phyloP scores from a whole-genome alignment of 768 basidiomycete species.

The Amanita fuliginea region DNA sequence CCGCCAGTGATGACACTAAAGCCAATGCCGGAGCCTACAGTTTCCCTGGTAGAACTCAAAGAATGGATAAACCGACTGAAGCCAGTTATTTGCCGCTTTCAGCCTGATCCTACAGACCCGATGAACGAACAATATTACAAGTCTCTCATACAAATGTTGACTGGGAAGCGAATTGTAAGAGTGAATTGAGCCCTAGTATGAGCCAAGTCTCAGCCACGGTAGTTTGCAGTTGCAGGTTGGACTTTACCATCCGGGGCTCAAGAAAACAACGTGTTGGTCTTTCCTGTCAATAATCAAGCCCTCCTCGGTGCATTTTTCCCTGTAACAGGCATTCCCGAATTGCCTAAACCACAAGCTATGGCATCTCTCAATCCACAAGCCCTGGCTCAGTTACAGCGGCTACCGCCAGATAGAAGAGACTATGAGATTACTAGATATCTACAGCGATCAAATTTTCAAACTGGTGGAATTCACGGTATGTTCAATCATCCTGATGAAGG shows the following conservation, averaged over 20 bases:
- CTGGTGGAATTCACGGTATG: neutral
- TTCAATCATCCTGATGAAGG: neutral
- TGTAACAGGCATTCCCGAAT: constrained; percentile 37
- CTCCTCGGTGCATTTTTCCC: constrained; percentile 43
- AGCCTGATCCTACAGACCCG: constrained; percentile 14
- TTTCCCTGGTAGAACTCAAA: constrained; percentile 27
- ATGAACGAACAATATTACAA: constrained; percentile 33
- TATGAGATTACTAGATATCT: constrained; percentile 6
- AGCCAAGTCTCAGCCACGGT: constrained; percentile 1
- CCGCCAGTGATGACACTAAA: constrained; percentile 31
- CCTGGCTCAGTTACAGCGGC: constrained; percentile 12
- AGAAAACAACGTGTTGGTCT: constrained; percentile 38
- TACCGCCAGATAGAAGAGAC: constrained; percentile 17
- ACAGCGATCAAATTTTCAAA: constrained; percentile 1
- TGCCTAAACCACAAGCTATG: constrained; percentile 22
- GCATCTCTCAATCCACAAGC: constrained; percentile 8
- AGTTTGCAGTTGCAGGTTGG: constrained; percentile 49
- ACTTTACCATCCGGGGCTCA: constrained; percentile 26
- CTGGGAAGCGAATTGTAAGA: constrained; percentile 34
- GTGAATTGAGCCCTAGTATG: neutral
- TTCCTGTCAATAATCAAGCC: constrained; percentile 20
- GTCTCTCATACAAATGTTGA: constrained; percentile 29
- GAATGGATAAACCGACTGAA: constrained; percentile 36
- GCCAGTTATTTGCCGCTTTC: constrained; percentile 31
- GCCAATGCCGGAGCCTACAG: constrained; percentile 28